Base-by-base conservation (phyloP, 208 protist species). In the Trypanosomatidae sp. region DNA sequence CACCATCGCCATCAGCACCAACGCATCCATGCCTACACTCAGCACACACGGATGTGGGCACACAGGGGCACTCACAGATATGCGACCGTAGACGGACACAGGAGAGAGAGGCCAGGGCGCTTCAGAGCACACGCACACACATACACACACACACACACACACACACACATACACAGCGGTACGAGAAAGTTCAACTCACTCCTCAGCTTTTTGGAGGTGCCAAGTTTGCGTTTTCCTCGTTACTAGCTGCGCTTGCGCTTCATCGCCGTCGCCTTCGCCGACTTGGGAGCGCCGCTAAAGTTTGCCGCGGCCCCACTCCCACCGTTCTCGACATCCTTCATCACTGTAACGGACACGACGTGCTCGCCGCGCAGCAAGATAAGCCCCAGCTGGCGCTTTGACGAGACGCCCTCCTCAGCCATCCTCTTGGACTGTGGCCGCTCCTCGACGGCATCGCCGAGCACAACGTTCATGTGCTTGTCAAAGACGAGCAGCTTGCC, bases 401-500 rank as follows among this genome's bases (percentile, higher is more conserved):
- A 44, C 4, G 73, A 73, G 19, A 90, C 74, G 39, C 82, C 84
- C 56, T 92, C 89, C 52, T 83, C 81, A 15, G 71, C 69, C 88
- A 91, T 91, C 78, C 88, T 91, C 68, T 84, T 88, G 49, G 88
- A 93, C 67, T 76, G 81, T n/a, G 75, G 78, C 36, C 92, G 88
- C 44, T 77, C 82, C 79, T 96, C 89, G 7, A 56, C 66, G 10
- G 70, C 69, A 66, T 95, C 90, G 36, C 67, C 77, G 1, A 96
- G 71, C 7, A 96, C 88, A n/a, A 96, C 85, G 62, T 96, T 96
- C 92, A 96, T 96, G 88, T 94, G 88, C 60, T 88, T 78, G 71
- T 96, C 92, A 74, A 87, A 96, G 58, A 93, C 88, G 36, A 96
- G 82, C 3, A 96, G 77, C 66, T 91, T 90, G 43, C 92, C 92